phyloP scores from a whole-genome alignment of 768 basidiomycete species.

The Pleurotus tuber-regium region DNA sequence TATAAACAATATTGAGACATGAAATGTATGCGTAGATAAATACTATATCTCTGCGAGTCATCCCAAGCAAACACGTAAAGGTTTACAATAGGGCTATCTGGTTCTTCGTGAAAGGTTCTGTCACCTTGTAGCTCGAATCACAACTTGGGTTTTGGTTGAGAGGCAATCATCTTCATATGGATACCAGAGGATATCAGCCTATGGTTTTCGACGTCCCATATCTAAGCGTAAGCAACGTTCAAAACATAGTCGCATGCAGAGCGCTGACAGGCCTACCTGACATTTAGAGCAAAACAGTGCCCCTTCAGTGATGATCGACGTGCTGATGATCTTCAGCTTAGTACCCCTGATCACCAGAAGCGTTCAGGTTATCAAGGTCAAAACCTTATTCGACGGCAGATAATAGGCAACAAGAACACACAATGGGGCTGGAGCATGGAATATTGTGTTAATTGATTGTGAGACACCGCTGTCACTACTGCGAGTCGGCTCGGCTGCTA shows the following conservation, averaged over 20 bases:
- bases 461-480: conserved; percentile 45
- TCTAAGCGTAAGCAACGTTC: conserved; percentile 22
- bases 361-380: not conserved
- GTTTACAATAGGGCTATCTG: not conserved
- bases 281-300: conserved; percentile 40
- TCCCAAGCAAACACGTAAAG: not conserved
- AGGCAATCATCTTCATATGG: conserved; percentile 39
- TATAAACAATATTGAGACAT: too few relatives aligned
- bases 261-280: conserved; percentile 31
- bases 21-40: too few relatives aligned
- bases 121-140: too few relatives aligned
- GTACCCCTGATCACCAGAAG: conserved; percentile 30
- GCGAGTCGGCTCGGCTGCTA: conserved; percentile 33
- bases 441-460: conserved; percentile 49
- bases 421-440: conserved; percentile 41
- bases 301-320: conserved; percentile 39
- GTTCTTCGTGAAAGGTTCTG: too few relatives aligned
- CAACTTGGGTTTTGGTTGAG: conserved; percentile 15
- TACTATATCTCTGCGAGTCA: too few relatives aligned
- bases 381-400: too few relatives aligned
- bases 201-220: conserved; percentile 38
- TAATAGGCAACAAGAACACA: conserved; percentile 25
- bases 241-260: not conserved
- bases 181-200: conserved; percentile 42
- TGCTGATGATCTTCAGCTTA: conserved; percentile 39